phyloP scores from a whole-genome alignment of 371 early-diverging fungal genomes.

The Chytridium lagenaria region DNA sequence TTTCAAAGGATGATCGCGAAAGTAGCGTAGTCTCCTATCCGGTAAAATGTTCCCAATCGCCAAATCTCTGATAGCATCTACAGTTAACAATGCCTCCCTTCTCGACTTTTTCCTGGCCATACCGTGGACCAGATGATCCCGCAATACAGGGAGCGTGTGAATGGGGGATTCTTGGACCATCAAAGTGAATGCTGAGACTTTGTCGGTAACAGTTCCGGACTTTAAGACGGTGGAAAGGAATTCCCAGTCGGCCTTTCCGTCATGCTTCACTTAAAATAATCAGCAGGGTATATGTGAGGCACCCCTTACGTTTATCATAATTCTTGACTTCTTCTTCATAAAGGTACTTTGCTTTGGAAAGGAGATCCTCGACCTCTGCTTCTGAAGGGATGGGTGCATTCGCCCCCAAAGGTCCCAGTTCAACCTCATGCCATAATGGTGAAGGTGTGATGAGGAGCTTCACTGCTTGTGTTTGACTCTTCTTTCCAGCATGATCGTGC shows the following conservation, averaged over 20 bases:
- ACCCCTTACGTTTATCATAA: conserved; percentile 54
- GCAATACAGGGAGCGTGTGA: conserved; percentile 76
- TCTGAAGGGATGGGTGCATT: neutral
- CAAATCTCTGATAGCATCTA: conserved; percentile 90
- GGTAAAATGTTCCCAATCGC: conserved; percentile 73
- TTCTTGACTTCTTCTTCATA: conserved; percentile 71
- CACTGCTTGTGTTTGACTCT: too few species aligned
- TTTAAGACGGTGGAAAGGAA: conserved; percentile 86
- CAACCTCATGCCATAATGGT: neutral
- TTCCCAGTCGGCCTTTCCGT: conserved; percentile 72
- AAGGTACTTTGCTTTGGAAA: conserved; percentile 63
- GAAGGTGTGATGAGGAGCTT: neutral
- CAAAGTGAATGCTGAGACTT: conserved; percentile 90
- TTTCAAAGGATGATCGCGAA: conserved; percentile 79
- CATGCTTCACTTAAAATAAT: conserved; percentile 35
- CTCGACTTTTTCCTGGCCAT: conserved; percentile 91
- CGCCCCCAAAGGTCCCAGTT: neutral
- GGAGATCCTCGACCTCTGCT: neutral
- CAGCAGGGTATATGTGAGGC: conserved; percentile 56
- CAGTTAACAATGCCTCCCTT: conserved; percentile 83
- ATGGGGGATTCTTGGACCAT: conserved; percentile 90
- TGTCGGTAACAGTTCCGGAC: conserved; percentile 92
- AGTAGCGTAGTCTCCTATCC: conserved; percentile 81
- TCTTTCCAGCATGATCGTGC: too few species aligned
- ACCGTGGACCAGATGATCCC: conserved; percentile 73